Base-by-base conservation (phyloP, 2,329 filamentous ascomycete species). In the Nectriaceae sp. region DNA sequence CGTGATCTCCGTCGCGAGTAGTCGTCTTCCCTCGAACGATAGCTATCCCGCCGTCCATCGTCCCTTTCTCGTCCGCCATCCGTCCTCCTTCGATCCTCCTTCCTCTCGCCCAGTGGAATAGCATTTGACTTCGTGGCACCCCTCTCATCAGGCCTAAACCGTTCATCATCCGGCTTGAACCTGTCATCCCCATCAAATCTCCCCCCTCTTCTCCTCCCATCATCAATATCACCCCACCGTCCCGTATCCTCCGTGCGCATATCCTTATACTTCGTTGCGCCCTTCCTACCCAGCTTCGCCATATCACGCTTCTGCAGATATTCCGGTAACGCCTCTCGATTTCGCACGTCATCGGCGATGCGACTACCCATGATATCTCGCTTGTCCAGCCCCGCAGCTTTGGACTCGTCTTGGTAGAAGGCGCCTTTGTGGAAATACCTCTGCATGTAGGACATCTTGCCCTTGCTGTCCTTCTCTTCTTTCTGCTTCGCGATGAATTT, bases 341-440 rank as follows among this genome's bases (percentile, higher is more conserved):
- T 90, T 40, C 80, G 79, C 50, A 93, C 83, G 53, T 97, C 90
- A 66, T 97, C 93, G 42, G 81, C 84, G 59, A 94, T 95, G 42
- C 82, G 77, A 2, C 87, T 82, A 13, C 92, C 92, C 83, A 96
- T 96, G 56, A 97, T 78, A 65, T 97, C 89, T 40, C 94, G 79
- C 64, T 86, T 81, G 54, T 89, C 85, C 39, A 97, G 75, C 1
- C 90, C 89, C 54, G 89, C 84, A 15, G 83, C 84, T 59, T 85
- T 83, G 43, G 85, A 79, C 60, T 95, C 89, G 44, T 92, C 90
- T 57, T 88, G 88, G 75, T 90, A 97, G 75, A 97, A 99, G 15
- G 94, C 94, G 41, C 94, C 94, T 73, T 92, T 93, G 77, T 99
- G 94, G 70, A 90, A 92, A 74, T 97, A 99, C 66, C 92, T 91